Evolutionary conservation across 116 monocot genomes (phyloP).

Genomic region (Posidonia oceanica): DNA sequence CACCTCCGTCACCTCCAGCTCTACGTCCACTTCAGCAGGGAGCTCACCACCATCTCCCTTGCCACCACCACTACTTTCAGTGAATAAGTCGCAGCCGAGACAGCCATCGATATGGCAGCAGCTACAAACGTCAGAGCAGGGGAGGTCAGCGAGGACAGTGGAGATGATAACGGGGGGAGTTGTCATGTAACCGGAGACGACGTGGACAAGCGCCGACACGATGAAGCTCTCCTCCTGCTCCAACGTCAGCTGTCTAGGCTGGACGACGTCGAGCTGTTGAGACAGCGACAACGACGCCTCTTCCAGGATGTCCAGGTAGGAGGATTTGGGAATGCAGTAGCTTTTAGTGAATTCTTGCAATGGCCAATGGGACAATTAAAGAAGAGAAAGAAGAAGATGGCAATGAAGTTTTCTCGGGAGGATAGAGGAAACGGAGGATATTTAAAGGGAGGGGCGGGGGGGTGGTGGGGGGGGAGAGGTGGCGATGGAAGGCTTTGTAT

Average conservation of each 20-base stretch:
- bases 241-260: constrained; percentile 26
- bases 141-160: neutral
- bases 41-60: too few species aligned
- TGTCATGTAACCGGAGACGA: constrained; percentile 9
- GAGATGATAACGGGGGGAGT: neutral
- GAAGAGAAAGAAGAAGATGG: neutral
- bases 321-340: neutral
- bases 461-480: too few species aligned
- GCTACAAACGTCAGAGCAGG: constrained; percentile 31
- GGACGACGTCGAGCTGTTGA: neutral
- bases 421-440: neutral
- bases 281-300: too few species aligned
- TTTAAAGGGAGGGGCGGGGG: neutral
- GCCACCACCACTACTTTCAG: neutral
- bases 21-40: too few species aligned
- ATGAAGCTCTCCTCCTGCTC: constrained; percentile 28
- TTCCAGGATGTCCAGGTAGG: too few species aligned
- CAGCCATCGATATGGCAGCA: constrained; percentile 33
- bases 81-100: constrained; percentile 33
- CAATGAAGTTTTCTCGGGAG: neutral
- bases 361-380: neutral
- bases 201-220: constrained; percentile 28
- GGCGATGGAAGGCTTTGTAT: too few species aligned
- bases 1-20: neutral
- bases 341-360: neutral